Evolutionary conservation across 2,329 filamentous ascomycete genomes (phyloP).

Genomic region (Stachybotrys chlorohalonatus): DNA sequence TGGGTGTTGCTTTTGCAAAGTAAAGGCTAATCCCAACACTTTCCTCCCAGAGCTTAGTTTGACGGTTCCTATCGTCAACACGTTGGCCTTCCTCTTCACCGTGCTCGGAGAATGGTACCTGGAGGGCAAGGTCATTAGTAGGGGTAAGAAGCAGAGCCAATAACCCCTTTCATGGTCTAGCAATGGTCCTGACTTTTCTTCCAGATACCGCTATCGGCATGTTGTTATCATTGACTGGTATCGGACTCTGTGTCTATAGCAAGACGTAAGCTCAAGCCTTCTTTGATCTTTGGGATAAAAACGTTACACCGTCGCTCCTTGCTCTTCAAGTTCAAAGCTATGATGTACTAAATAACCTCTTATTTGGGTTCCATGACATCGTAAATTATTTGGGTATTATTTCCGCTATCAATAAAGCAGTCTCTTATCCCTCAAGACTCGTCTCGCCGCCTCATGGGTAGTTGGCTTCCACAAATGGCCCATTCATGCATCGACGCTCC

Average conservation of each 20-base stretch:
- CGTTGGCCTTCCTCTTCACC: slow-evolving; percentile 90
- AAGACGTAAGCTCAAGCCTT: slow-evolving; percentile 27
- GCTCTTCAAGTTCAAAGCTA: too few relatives aligned
- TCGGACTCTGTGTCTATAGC: slow-evolving; percentile 73
- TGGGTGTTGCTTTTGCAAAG: too few relatives aligned
- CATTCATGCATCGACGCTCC: neutral
- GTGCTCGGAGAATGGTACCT: slow-evolving; percentile 93
- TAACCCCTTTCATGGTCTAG: neutral
- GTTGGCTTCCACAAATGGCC: neutral
- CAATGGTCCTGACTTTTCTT: neutral
- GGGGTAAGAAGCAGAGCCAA: slow-evolving; percentile 42
- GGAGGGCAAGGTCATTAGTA: slow-evolving; percentile 80
- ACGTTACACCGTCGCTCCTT: neutral
- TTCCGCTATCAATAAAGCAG: neutral
- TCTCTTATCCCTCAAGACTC: neutral
- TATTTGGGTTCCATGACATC: neutral
- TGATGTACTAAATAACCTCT: neutral
- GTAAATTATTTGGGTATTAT: neutral
- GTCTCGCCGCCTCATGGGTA: neutral
- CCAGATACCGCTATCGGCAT: slow-evolving; percentile 78
- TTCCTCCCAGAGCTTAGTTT: slow-evolving; percentile 65
- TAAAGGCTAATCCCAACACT: neutral
- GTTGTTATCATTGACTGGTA: slow-evolving; percentile 67
- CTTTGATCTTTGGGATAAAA: neutral
- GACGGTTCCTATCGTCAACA: slow-evolving; percentile 92